phyloP scores from a whole-genome alignment of 306 rosid genomes.

The Cotoneaster glaucophyllus region DNA sequence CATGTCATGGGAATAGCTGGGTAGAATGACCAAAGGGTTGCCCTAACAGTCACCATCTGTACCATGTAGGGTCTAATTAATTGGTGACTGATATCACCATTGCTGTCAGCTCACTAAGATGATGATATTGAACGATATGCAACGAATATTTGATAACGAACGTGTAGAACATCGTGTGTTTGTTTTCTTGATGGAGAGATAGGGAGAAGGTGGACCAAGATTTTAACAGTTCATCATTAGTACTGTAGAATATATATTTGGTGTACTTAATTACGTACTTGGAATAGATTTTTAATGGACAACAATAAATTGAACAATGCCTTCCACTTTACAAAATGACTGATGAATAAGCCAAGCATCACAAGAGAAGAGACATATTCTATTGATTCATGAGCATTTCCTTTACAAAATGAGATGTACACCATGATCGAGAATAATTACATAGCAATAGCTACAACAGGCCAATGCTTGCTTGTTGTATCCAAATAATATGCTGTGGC shows the following conservation, averaged over 20 bases:
- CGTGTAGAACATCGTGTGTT: neutral
- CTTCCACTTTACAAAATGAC: neutral
- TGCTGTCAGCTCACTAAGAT: neutral
- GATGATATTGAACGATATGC: neutral
- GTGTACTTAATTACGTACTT: neutral
- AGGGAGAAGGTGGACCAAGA: neutral
- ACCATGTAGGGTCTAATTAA: neutral
- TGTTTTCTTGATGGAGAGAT: neutral
- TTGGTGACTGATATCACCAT: neutral
- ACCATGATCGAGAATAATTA: too few species aligned
- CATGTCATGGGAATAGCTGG: neutral
- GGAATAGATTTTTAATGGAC: neutral
- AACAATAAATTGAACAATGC: neutral
- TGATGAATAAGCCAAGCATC: neutral
- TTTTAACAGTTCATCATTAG: neutral
- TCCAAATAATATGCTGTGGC: neutral
- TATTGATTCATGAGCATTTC: neutral
- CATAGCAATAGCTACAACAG: too few species aligned
- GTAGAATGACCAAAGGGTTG: neutral
- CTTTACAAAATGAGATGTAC: neutral
- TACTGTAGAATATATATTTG: neutral
- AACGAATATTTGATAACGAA: neutral
- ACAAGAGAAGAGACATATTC: neutral
- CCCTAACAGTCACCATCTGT: constrained; percentile 2
- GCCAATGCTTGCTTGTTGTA: too few species aligned